Evolutionary conservation across 2,329 filamentous ascomycete species (phyloP), one percentile per base, ranked within the genome.

Genomic region (Bisporella sp.): DNA sequence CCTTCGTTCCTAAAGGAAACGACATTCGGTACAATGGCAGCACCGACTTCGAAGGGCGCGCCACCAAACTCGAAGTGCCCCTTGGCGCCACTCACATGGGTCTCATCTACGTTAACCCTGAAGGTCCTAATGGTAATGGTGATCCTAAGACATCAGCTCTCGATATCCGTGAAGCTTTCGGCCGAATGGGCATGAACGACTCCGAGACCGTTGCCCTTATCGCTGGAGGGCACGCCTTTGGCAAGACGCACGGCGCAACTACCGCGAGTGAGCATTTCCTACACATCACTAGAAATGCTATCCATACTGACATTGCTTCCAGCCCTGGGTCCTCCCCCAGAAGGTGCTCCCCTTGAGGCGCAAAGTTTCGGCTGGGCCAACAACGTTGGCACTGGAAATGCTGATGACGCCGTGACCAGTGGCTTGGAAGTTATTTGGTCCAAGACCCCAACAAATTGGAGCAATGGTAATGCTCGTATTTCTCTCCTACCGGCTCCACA

Each of bases 341-440:
- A 82, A 61, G 83, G 71, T 9, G 83, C 84, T 49, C 65, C 68
- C 39, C 68, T 91, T 32, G 79, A 84, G 61, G 65, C 77, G 55
- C 84, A 88, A 65, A 87, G 86, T 54, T 69, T 91, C 8, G 87
- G 87, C 58, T 91, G 87, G 87, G 66, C 67, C 57, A 89, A 81
- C 75, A 75, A 70, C 48, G 73, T 81, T 68, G 74, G 74, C 53
- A 71, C 76, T 8, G 87, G 87, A 59, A 85, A 84, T 61, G 87
- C 84, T 13, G 72, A 78, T 31, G 74, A 90, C 64, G 76, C 85
- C 66, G 88, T 87, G 70, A 90, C 86, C 57, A 84, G 78, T 58
- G 87, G 87, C 46, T 74, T 91, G 2, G 87, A 91, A 69, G 87
- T 91, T 44, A 87, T 76, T 66, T 91, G 87, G 87, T 88, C 85